A percentile compares a stretch with the other conserved stretches of the same genome.
phyloP scores from a whole-genome alignment of 306 rosid genomes.

The Cicer arietinum region DNA sequence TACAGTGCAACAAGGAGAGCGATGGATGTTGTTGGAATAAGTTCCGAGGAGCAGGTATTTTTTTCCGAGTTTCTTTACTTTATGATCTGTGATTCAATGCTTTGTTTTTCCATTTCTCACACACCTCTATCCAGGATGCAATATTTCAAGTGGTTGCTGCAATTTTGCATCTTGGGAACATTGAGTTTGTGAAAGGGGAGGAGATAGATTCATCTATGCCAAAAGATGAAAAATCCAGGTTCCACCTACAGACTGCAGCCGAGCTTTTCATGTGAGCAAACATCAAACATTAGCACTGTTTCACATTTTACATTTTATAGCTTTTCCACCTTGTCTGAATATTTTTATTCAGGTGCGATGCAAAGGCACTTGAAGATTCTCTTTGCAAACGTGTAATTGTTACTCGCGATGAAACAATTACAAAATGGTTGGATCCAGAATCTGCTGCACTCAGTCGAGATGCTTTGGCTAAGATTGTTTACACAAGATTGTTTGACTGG shows the following conservation, averaged over 20 bases:
- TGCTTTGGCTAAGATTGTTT: conserved; percentile 85
- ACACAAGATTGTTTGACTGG: conserved; percentile 93
- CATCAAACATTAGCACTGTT: conserved; percentile 37
- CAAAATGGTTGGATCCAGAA: conserved; percentile 89
- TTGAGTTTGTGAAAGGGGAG: conserved; percentile 91
- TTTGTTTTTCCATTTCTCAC: conserved; percentile 18
- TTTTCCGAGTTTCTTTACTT: conserved; percentile 36
- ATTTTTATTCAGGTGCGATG: conserved; percentile 76
- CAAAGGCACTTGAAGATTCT: conserved; percentile 85
- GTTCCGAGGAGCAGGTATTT: conserved; percentile 82
- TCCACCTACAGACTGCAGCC: conserved; percentile 85
- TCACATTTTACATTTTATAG: conserved; percentile 40
- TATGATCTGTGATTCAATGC: conserved; percentile 40
- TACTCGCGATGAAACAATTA: conserved; percentile 92
- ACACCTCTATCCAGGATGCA: conserved; percentile 65
- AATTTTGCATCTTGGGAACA: conserved; percentile 94
- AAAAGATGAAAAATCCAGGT: conserved; percentile 89
- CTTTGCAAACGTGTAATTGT: conserved; percentile 94
- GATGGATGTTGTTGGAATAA: conserved; percentile 97
- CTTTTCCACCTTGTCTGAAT: conserved; percentile 31
- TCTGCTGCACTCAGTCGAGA: conserved; percentile 89
- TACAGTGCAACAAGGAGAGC: conserved; percentile 82
- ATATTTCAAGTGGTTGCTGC: conserved; percentile 99
- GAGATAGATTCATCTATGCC: conserved; percentile 90
- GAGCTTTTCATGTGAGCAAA: conserved; percentile 83